phyloP scores from a whole-genome alignment of 257 asterid species.

The Phtheirospermum japonicum region DNA sequence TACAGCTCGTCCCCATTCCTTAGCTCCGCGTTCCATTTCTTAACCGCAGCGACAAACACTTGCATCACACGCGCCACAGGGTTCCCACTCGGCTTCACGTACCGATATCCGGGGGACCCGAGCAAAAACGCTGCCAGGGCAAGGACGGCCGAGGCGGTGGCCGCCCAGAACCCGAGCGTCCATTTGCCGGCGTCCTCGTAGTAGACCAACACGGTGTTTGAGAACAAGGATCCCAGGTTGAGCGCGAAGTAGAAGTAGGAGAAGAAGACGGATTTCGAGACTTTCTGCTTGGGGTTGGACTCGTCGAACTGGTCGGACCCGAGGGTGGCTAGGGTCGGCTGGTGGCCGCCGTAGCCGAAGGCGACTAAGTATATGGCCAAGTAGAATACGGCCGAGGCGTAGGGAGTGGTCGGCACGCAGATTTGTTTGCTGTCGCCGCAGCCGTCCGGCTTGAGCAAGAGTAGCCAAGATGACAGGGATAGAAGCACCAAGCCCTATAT shows the following conservation, averaged over 20 bases:
- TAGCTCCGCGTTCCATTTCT: slow-evolving; percentile 31
- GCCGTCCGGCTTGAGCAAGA: slow-evolving; percentile 35
- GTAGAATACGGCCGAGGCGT: slow-evolving; percentile 45
- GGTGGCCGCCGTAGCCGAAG: slow-evolving; percentile 81
- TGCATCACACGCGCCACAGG: slow-evolving; percentile 62
- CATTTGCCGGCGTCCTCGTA: slow-evolving; percentile 69
- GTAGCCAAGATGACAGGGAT: slow-evolving; percentile 37
- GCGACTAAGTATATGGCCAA: slow-evolving; percentile 68
- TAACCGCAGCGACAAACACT: slow-evolving; percentile 54
- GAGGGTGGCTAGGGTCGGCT: slow-evolving; percentile 76
- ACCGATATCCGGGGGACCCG: slow-evolving; percentile 49
- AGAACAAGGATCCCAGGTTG: slow-evolving; percentile 62
- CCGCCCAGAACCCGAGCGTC: slow-evolving; percentile 65
- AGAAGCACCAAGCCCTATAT: slow-evolving; percentile 36
- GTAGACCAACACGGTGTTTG: slow-evolving; percentile 68
- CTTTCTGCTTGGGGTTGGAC: slow-evolving; percentile 29
- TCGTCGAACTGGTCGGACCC: slow-evolving; percentile 78
- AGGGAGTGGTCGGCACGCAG: slow-evolving; percentile 21
- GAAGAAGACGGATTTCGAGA: slow-evolving; percentile 47
- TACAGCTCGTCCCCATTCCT: slow-evolving; percentile 33
- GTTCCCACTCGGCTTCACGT: slow-evolving; percentile 57
- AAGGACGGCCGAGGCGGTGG: slow-evolving; percentile 50
- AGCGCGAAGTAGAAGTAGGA: slow-evolving; percentile 73
- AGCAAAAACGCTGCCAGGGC: slow-evolving; percentile 40
- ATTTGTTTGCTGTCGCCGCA: slow-evolving; percentile 36